Evolutionary conservation across 495 filamentous ascomycete genomes (phyloP).

Genomic region (Talaromyces ruber): DNA sequence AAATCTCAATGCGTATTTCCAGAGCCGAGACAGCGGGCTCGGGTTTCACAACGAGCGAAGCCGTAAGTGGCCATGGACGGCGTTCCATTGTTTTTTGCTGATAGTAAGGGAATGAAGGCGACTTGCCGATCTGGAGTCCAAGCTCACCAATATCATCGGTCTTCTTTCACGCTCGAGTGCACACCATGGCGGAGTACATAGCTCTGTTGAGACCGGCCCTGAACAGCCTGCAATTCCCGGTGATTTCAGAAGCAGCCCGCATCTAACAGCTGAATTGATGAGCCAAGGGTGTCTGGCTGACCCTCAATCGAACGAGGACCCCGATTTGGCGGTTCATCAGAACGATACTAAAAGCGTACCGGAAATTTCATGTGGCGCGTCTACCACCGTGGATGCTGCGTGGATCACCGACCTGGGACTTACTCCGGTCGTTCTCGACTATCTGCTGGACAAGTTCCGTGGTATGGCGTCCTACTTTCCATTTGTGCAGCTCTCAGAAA

Average conservation of each 20-base stretch:
- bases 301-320: background rate
- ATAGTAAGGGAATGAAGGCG: conserved; percentile 8
- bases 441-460: conserved; percentile 10
- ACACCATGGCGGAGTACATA: background rate
- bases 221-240: background rate
- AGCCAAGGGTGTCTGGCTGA: conserved; percentile 2
- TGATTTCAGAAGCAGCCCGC: background rate
- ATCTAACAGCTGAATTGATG: conserved; percentile 6
- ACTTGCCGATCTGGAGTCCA: conserved; percentile 8
- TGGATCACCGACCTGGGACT: conserved; percentile 10
- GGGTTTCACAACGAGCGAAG: conserved; percentile 7
- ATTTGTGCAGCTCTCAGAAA: conserved; percentile 6
- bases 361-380: background rate
- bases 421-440: conserved; percentile 5
- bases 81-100: background rate
- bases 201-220: background rate
- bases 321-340: background rate
- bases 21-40: conserved; percentile 10
- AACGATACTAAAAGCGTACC: background rate
- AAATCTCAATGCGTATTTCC: conserved; percentile 11
- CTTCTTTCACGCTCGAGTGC: conserved; percentile 8
- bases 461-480: conserved; percentile 9
- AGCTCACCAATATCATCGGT: conserved; percentile 12
- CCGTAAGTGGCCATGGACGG: conserved; percentile 7
- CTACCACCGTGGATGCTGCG: background rate